These are phyloP conservation scores for Calocybe indica DNA, from an alignment of 768 basidiomycete genomes.

Conservation along the genomic window DNA sequence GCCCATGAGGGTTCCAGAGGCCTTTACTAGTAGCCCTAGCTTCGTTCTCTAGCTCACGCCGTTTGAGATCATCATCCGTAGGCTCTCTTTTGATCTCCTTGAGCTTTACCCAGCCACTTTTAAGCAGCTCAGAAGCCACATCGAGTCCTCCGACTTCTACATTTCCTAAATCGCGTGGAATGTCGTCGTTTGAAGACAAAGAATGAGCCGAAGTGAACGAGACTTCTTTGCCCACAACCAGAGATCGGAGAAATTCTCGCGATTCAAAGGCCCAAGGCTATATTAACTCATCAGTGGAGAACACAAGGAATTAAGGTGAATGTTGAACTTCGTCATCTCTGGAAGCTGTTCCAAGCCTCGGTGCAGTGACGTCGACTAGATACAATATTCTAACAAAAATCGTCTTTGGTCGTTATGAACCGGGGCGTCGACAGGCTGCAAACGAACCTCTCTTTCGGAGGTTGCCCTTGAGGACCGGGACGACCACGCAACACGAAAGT, in stretches of 20 bases:
- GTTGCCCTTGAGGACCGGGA: constrained; percentile 76
- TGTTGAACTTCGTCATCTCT: constrained; percentile 80
- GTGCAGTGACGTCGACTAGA: constrained; percentile 82
- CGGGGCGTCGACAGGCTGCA: not conserved
- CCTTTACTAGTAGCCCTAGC: constrained; percentile 75
- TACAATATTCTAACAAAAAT: constrained; percentile 68
- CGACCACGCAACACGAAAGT: constrained; percentile 78
- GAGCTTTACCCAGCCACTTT: constrained; percentile 88
- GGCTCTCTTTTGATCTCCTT: constrained; percentile 84
- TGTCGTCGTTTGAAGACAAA: constrained; percentile 69
- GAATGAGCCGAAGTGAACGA: constrained; percentile 80
- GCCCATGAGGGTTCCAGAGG: constrained; percentile 80
- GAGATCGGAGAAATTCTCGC: constrained; percentile 83
- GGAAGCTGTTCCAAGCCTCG: constrained; percentile 74
- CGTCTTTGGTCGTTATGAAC: not conserved
- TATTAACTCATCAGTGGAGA: constrained; percentile 3
- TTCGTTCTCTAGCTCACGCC: constrained; percentile 69
- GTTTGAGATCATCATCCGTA: constrained; percentile 69
- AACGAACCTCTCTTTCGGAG: constrained; percentile 80
- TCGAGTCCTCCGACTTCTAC: constrained; percentile 72
- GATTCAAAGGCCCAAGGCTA: constrained; percentile 91
- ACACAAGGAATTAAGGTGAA: not conserved
- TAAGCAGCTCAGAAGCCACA: constrained; percentile 70
- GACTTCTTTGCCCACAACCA: constrained; percentile 88
- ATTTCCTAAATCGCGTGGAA: constrained; percentile 72